Evolutionary conservation across 2,329 filamentous ascomycete genomes (phyloP), one percentile per base, ranked within the genome.

Genomic region (Pyrenophora teres): DNA sequence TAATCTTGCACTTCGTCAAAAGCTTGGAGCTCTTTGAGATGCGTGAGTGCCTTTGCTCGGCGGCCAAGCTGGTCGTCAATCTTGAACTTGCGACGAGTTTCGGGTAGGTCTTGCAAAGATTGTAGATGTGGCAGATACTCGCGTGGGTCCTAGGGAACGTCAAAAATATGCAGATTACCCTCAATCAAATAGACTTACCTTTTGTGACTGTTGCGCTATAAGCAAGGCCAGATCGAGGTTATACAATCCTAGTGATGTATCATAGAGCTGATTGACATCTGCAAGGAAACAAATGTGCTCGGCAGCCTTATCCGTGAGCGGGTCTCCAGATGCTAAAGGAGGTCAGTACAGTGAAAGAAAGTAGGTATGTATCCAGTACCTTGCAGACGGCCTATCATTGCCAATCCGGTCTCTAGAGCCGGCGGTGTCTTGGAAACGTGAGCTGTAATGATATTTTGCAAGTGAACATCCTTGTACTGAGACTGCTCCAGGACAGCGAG

Each of bases 281-380:
- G 92, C 90, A 36, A 99, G 82, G 80, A 99, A 99, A 79, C 92
- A 97, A 54, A 99, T 97, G 68, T 99, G 94, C 70, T 97, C 92
- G 18, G 97, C 88, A 0, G 93, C 93, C 71, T 87, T 88, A 62
- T 97, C 93, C 0, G 91, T 90, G 60, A 92, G 81, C 5, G 65
- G 61, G 43, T 71, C 45, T 86, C 82, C 55, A 3, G 61, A 48
- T 46, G 60, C 67, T 70, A 16, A 2, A 25, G 16, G 15, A 2
- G 1, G n/a, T 39, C 62, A 52, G 21, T 41, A 62, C 7, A 13
- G 1, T 21, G 19, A 19, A 19, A n/a, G 19, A 6, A 3, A 9
- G 10, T 8, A n/a, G 19, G 13, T 3, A 6, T 12, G 9, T 8
- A 30, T 4, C 8, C 58, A 71, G 49, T 52, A 79, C 79, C 74